Evolutionary conservation across 2,329 filamentous ascomycete species (phyloP).

Genomic region (Claviceps spartinae): DNA sequence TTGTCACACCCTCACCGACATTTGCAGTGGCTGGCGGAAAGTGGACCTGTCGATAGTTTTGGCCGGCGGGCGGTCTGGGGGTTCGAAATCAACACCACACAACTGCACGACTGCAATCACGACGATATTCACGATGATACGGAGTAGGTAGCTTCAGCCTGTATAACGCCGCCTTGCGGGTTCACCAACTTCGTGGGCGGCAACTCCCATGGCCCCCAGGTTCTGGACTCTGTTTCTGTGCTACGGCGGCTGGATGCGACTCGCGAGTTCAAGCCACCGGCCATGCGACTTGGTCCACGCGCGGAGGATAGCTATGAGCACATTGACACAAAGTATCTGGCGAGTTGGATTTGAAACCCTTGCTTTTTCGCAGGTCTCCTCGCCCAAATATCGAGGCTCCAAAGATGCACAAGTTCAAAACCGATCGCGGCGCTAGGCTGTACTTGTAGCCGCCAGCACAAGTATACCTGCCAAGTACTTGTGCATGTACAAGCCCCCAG

Average conservation of each 20-base stretch:
- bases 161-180: no score
- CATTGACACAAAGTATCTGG: not conserved
- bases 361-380: not conserved
- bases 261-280: no score
- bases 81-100: not conserved
- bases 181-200: no score
- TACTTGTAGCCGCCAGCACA: not conserved
- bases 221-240: not conserved
- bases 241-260: no score
- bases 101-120: not conserved
- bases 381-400: not conserved
- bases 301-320: not conserved
- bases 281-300: not conserved
- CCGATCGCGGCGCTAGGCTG: not conserved
- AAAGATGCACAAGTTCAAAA: not conserved
- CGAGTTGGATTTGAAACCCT: no score
- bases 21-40: slow-evolving; percentile 2
- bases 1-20: slow-evolving; percentile 5
- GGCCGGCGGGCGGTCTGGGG: slow-evolving; percentile 2
- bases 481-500: not conserved
- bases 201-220: not conserved
- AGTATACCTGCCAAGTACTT: not conserved
- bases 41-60: slow-evolving; percentile 3
- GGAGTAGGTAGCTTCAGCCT: no score
- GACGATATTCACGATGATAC: no score